phyloP scores from a whole-genome alignment of 805 yeast species.

The Barnettozyma siamensis region DNA sequence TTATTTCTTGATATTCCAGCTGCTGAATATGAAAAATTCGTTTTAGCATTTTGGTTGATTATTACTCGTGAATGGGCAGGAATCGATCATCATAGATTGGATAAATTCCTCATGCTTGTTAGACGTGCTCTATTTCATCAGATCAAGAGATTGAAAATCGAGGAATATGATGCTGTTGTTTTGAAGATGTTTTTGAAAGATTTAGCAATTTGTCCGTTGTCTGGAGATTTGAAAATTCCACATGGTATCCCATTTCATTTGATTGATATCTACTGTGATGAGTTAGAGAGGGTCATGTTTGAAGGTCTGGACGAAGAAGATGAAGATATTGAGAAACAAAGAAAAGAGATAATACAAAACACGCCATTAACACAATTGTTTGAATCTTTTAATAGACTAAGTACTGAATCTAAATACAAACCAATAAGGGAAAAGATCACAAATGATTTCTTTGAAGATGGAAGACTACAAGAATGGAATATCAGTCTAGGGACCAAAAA shows the following conservation, averaged over 20 bases:
- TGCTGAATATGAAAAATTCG: conserved; percentile 44
- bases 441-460: conserved; percentile 62
- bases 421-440: conserved; percentile 58
- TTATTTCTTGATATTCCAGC: conserved; percentile 40
- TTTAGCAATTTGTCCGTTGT: conserved; percentile 40
- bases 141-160: conserved; percentile 46
- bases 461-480: conserved; percentile 62
- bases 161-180: conserved; percentile 48
- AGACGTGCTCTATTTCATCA: conserved; percentile 69
- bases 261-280: conserved; percentile 79
- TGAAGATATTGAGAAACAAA: conserved; percentile 24
- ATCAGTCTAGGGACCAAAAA: conserved; percentile 27
- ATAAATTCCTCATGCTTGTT: conserved; percentile 76
- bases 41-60: conserved; percentile 75
- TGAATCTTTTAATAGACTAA: conserved; percentile 53
- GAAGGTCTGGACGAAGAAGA: conserved; percentile 40
- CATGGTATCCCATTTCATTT: conserved; percentile 80
- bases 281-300: conserved; percentile 63
- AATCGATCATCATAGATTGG: conserved; percentile 79
- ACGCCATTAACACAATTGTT: conserved; percentile 54
- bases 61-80: conserved; percentile 76
- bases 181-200: conserved; percentile 42
- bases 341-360: conserved; percentile 31
- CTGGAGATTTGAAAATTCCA: conserved; percentile 56
- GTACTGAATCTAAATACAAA: conserved; percentile 47